phyloP scores from a whole-genome alignment of 768 basidiomycete genomes.

The Brasilioporus rufonigricans region DNA sequence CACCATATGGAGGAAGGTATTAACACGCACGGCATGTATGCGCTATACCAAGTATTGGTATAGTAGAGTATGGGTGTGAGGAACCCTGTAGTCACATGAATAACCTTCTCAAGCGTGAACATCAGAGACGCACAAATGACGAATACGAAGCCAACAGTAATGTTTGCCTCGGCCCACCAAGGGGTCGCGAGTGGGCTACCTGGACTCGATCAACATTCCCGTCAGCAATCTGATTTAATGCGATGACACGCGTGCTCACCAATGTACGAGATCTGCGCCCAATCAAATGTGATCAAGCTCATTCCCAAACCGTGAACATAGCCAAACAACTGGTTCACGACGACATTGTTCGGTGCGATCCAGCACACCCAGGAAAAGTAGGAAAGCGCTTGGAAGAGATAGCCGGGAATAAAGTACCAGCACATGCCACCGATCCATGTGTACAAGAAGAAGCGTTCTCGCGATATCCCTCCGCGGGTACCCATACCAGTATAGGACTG shows the following conservation, averaged over 20 bases:
- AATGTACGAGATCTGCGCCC: constrained; percentile 58
- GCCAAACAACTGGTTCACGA: constrained; percentile 76
- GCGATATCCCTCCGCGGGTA: constrained; percentile 44
- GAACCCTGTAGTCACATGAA: constrained; percentile 46
- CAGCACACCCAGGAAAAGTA: constrained; percentile 61
- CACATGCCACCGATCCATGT: constrained; percentile 32
- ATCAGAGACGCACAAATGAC: constrained; percentile 55
- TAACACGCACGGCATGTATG: constrained; percentile 51
- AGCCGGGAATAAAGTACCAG: constrained; percentile 70
- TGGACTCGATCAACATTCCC: neutral
- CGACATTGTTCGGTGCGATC: constrained; percentile 70
- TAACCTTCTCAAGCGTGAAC: constrained; percentile 52
- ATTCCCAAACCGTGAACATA: constrained; percentile 55
- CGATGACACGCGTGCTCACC: constrained; percentile 4
- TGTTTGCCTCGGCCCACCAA: constrained; percentile 82
- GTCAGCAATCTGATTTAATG: neutral
- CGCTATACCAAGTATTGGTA: constrained; percentile 60
- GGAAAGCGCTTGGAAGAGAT: constrained; percentile 63
- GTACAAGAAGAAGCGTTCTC: constrained; percentile 51
- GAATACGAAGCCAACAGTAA: constrained; percentile 58
- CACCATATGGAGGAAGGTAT: neutral
- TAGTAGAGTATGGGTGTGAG: constrained; percentile 64
- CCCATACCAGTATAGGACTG: constrained; percentile 45
- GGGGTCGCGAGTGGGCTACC: constrained; percentile 66
- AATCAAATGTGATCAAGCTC: constrained; percentile 79